Evolutionary conservation across 768 basidiomycete species (phyloP).

Genomic region (Grammothele lineata): DNA sequence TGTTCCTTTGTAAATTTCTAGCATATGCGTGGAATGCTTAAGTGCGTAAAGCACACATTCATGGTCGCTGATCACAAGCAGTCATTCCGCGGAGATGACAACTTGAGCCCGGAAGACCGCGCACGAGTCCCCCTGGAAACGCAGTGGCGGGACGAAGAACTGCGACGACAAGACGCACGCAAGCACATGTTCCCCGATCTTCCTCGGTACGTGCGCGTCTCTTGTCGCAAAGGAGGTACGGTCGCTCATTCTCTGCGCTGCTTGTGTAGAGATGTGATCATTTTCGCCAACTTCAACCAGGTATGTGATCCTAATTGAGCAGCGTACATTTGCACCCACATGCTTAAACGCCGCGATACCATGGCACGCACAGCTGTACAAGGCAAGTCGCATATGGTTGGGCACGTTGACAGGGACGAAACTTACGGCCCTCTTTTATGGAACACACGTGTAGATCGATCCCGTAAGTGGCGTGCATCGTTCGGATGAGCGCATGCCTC

Average conservation of each 20-base stretch:
- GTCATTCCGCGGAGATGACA: slow-evolving; percentile 32
- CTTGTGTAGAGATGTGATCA: slow-evolving; percentile 35
- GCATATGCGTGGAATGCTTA: background rate
- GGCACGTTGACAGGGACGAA: too few species aligned
- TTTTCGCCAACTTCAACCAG: slow-evolving; percentile 55
- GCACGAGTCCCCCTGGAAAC: slow-evolving; percentile 14
- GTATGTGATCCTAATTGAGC: slow-evolving; percentile 19
- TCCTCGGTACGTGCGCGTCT: slow-evolving; percentile 29
- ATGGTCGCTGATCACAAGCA: slow-evolving; percentile 50
- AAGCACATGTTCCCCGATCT: slow-evolving; percentile 40
- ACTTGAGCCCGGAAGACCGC: slow-evolving; percentile 14
- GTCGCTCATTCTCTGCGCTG: too few species aligned
- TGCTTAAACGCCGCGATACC: slow-evolving; percentile 7
- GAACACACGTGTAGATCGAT: too few species aligned
- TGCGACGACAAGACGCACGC: slow-evolving; percentile 34
- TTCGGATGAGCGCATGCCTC: too few species aligned
- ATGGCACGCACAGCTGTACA: slow-evolving; percentile 35
- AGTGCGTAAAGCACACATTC: slow-evolving; percentile 35
- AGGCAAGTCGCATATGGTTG: slow-evolving; percentile 31
- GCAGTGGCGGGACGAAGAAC: slow-evolving; percentile 37
- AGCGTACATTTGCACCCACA: slow-evolving; percentile 4
- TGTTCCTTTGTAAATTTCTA: slow-evolving; percentile 9
- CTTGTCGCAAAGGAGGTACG: too few species aligned
- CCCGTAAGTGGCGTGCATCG: too few species aligned
- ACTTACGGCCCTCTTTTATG: too few species aligned